These are phyloP conservation scores for Zygosaccharomyces bailii DNA, from an alignment of 805 yeast species.

Conservation along the genomic window DNA sequence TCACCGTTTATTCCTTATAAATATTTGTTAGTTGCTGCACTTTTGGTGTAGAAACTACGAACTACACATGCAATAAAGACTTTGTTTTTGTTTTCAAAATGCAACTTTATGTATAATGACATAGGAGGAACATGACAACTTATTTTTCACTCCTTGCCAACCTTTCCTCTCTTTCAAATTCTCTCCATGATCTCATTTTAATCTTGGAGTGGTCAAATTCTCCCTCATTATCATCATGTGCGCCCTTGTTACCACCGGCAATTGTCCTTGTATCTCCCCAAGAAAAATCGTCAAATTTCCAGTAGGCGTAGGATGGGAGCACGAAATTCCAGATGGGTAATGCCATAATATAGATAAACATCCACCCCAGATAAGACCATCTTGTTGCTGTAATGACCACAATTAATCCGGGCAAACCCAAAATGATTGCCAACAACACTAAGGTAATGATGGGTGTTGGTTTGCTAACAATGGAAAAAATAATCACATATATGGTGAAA, in stretches of 20 bases:
- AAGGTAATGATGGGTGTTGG: constrained; percentile 81
- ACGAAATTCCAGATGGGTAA: constrained; percentile 94
- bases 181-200: constrained; percentile 91
- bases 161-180: constrained; percentile 33
- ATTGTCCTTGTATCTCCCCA: constrained; percentile 96
- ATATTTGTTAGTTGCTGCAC: background rate
- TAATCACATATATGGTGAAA: constrained; percentile 75
- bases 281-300: constrained; percentile 94
- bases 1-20: constrained; percentile 9
- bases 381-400: constrained; percentile 79
- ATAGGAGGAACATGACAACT: background rate
- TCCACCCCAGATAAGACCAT: constrained; percentile 70
- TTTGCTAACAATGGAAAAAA: constrained; percentile 61
- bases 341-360: constrained; percentile 71
- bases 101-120: background rate
- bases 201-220: constrained; percentile 89
- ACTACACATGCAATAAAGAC: constrained; percentile 3
- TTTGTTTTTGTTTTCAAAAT: background rate
- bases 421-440: constrained; percentile 67
- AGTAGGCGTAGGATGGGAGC: constrained; percentile 79
- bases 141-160: constrained; percentile 6
- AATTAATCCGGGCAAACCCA: constrained; percentile 81
- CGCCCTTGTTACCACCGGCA: constrained; percentile 54
- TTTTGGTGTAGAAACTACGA: background rate
- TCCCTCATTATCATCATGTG: constrained; percentile 53